phyloP scores from a whole-genome alignment of 441 rosid genomes.

The Croton laevigatus region DNA sequence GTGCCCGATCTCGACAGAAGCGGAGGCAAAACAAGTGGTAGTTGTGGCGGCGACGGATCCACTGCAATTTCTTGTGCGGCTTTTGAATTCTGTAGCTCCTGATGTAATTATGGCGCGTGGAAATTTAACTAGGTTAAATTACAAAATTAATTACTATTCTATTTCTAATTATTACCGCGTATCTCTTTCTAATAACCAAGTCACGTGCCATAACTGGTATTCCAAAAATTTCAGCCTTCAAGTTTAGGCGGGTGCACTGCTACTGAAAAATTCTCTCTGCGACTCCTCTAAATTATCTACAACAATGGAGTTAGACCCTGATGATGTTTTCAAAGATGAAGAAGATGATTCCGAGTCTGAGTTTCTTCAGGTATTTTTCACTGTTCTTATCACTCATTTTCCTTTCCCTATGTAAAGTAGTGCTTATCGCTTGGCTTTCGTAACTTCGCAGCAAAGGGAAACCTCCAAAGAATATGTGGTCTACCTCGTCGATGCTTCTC shows the following conservation, averaged over 20 bases:
- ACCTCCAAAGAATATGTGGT: conserved; percentile 70
- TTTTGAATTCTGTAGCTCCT: no score
- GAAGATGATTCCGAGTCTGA: conserved; percentile 76
- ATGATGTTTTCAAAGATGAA: conserved; percentile 82
- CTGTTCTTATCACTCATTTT: not conserved
- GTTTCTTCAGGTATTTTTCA: conserved; percentile 48
- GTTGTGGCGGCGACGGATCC: conserved; percentile 19
- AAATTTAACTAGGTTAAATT: no score
- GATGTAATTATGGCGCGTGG: no score
- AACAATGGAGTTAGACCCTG: conserved; percentile 75
- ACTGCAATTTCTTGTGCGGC: no score
- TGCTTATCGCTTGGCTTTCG: not conserved
- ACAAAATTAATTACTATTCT: no score
- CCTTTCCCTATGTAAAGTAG: not conserved
- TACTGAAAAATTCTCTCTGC: not conserved
- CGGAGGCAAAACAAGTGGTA: conserved; percentile 61
- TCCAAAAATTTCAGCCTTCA: no score
- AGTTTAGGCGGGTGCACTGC: no score
- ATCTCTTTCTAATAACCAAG: no score
- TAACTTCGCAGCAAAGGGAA: conserved; percentile 45
- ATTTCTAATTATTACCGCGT: no score
- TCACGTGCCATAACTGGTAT: no score
- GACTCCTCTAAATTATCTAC: no score
- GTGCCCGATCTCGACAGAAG: conserved; percentile 53
- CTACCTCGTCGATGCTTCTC: conserved; percentile 82